Conservation (phyloP, 1,139 yeast genomes). For the Yamadazyma mexicana region DNA sequence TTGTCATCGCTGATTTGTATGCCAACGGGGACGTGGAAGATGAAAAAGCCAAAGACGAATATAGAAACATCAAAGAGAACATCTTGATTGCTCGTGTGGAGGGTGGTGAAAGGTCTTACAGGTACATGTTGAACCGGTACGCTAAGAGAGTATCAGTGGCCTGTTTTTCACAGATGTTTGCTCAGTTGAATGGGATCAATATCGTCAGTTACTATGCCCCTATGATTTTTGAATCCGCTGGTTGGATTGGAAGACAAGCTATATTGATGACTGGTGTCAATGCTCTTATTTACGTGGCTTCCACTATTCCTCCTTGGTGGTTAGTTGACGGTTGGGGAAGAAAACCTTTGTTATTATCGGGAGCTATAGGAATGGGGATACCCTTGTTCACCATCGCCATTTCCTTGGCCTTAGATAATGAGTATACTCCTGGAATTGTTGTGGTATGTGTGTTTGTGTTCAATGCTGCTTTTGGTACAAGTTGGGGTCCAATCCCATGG, state of each 20-base stretch:
- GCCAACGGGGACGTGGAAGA: constrained; percentile 57
- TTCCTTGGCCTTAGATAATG: constrained; percentile 58
- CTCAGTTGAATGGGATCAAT: constrained; percentile 90
- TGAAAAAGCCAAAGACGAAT: constrained; percentile 58
- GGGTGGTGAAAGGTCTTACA: constrained; percentile 66
- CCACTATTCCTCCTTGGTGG: constrained; percentile 91
- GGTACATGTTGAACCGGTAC: constrained; percentile 63
- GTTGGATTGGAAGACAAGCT: constrained; percentile 88
- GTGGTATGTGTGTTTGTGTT: constrained; percentile 74
- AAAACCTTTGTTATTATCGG: constrained; percentile 73
- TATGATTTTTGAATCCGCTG: constrained; percentile 89
- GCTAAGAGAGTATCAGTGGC: constrained; percentile 82
- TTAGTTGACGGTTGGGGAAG: constrained; percentile 91
- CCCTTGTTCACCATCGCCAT: constrained; percentile 67
- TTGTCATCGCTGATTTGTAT: constrained; percentile 47
- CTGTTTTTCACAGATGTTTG: constrained; percentile 87
- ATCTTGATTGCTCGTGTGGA: constrained; percentile 67
- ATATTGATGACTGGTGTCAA: constrained; percentile 92
- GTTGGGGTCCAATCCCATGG: constrained; percentile 98
- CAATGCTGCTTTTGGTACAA: constrained; percentile 83
- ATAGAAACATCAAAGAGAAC: constrained; percentile 45
- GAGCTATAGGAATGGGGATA: constrained; percentile 77
- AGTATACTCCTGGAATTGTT: constrained; percentile 68
- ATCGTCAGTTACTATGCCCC: constrained; percentile 94
- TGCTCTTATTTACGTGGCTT: constrained; percentile 66